Conservation (phyloP, 139 green algal genomes). For the Cymbomonas tetramitiformis region DNA sequence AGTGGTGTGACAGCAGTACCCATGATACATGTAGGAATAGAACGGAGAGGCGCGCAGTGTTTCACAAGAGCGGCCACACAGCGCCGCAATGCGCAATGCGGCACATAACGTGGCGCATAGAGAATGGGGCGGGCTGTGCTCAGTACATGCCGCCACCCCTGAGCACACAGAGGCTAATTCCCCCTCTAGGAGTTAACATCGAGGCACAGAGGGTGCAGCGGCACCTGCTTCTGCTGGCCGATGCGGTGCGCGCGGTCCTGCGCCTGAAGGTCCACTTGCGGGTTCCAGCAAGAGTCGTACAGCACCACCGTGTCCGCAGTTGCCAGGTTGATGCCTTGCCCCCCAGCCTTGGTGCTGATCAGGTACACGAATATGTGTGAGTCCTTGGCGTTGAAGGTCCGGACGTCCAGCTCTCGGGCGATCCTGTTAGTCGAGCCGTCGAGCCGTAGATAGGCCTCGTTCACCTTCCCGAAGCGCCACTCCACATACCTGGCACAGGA, state of each 20-base stretch:
- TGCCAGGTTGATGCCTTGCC: slow-evolving; percentile 66
- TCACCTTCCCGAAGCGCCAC: slow-evolving; percentile 17
- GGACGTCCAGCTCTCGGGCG: slow-evolving; percentile 33
- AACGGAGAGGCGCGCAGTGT: no score
- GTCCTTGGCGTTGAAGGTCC: slow-evolving; percentile 45
- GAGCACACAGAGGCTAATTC: no score
- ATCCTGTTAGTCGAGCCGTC: slow-evolving; percentile 58
- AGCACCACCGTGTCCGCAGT: slow-evolving; percentile 64
- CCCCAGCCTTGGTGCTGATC: slow-evolving; percentile 55
- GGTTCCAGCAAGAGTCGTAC: slow-evolving; percentile 60
- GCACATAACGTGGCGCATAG: no score
- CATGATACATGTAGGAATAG: no score
- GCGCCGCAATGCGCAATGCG: no score
- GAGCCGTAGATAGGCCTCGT: slow-evolving; percentile 46
- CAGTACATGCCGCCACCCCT: no score
- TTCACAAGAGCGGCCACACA: no score
- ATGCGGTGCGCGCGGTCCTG: slow-evolving; percentile 48
- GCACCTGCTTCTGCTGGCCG: neutral
- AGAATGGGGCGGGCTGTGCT: no score
- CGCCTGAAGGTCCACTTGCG: slow-evolving; percentile 50
- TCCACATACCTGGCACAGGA: slow-evolving; percentile 46
- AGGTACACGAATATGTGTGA: slow-evolving; percentile 53
- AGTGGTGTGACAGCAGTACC: no score
- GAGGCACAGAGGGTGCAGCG: neutral
- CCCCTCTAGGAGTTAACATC: no score